Conservation (phyloP, 148 eudicot species). For the Rhododendron simsii region DNA sequence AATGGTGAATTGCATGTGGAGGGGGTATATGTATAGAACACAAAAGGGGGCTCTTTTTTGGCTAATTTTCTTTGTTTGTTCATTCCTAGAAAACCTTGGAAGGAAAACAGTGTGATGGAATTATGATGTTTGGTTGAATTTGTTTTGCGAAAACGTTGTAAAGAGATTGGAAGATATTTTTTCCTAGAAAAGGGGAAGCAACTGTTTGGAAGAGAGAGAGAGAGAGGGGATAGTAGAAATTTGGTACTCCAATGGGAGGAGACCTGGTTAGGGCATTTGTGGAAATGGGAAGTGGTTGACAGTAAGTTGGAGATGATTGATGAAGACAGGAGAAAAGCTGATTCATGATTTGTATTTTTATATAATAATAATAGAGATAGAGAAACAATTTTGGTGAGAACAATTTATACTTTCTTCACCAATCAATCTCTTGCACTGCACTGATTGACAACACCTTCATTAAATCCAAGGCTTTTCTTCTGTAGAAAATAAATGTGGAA, state of each 20-base stretch:
- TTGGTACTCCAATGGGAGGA: neutral
- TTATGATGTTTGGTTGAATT: neutral
- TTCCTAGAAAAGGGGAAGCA: slow-evolving; percentile 9
- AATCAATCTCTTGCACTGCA: neutral
- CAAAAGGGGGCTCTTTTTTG: neutral
- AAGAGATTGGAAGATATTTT: slow-evolving; percentile 18
- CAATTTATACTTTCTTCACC: neutral
- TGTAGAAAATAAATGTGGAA: too few species aligned
- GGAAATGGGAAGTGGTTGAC: slow-evolving; percentile 22
- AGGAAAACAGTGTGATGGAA: neutral
- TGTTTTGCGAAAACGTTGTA: neutral
- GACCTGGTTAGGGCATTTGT: slow-evolving; percentile 27
- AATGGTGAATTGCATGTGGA: neutral
- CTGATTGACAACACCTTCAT: neutral
- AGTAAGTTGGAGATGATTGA: slow-evolving; percentile 21
- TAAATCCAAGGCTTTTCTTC: neutral
- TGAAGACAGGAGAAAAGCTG: slow-evolving; percentile 13
- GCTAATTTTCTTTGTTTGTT: neutral
- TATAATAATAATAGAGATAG: too few species aligned
- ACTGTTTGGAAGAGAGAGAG: neutral
- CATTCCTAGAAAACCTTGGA: slow-evolving; percentile 19
- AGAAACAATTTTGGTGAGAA: too few species aligned
- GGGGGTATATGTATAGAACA: neutral
- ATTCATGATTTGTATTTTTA: neutral
- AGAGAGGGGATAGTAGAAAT: neutral